Evolutionary conservation across 306 rosid genomes (phyloP).

Genomic region (Acacia melanoxylon): DNA sequence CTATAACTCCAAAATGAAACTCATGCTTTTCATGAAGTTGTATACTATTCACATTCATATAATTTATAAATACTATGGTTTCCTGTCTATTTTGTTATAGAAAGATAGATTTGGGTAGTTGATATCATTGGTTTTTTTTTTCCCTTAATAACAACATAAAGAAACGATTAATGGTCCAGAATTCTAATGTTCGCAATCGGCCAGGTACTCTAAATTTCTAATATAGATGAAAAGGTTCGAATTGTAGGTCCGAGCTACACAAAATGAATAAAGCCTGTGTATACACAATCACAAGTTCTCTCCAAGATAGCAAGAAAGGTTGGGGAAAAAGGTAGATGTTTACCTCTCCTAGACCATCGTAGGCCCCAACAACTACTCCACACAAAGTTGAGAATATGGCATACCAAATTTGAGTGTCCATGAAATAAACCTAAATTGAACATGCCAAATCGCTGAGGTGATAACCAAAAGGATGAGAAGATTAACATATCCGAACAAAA

Average conservation of each 20-base stretch:
- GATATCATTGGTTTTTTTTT: not conserved
- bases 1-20: not conserved
- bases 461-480: constrained; percentile 23
- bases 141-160: not conserved
- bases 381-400: constrained; percentile 72
- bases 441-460: constrained; percentile 27
- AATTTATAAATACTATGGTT: not conserved
- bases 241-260: not conserved
- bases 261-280: constrained; percentile 14
- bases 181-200: not conserved
- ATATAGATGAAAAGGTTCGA: not conserved
- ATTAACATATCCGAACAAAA: constrained; percentile 26
- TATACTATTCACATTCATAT: not conserved
- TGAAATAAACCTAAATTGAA: constrained; percentile 79
- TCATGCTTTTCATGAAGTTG: not conserved
- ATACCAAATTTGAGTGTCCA: constrained; percentile 99
- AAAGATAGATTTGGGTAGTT: constrained; percentile 16
- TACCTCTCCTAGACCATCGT: constrained; percentile 96
- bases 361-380: constrained; percentile 94
- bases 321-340: not conserved
- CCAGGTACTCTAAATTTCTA: constrained; percentile 9
- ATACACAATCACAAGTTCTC: not conserved
- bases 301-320: constrained; percentile 16
- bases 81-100: not conserved
- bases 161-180: not conserved